A percentile compares a stretch with the other conserved stretches of the same genome.
Conservation (phyloP, 2,329 filamentous ascomycete genomes). For the Pestalotiopsis sp. region DNA sequence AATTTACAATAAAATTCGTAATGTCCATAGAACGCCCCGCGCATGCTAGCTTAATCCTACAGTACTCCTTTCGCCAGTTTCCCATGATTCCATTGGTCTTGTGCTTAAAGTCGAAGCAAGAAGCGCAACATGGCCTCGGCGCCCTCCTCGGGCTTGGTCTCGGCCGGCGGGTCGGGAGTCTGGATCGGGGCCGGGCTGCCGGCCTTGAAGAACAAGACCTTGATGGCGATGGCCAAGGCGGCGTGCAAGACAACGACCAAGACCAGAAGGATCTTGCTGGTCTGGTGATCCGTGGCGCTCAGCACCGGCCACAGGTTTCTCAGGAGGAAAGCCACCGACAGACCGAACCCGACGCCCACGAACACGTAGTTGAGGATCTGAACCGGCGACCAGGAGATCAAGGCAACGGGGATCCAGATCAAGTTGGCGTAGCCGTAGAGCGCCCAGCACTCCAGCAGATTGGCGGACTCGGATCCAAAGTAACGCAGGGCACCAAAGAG, state of each 20-base stretch:
- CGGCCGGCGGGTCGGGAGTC: conserved; percentile 1
- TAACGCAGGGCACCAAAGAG: conserved; percentile 90
- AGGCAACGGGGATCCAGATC: conserved; percentile 93
- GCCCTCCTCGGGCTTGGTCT: conserved; percentile 19
- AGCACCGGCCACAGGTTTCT: conserved; percentile 90
- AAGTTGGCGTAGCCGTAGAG: conserved; percentile 96
- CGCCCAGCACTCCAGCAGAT: conserved; percentile 92
- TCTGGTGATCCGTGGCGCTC: conserved; percentile 88
- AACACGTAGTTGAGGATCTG: conserved; percentile 91
- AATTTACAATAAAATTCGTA: conserved; percentile 9
- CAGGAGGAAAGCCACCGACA: conserved; percentile 82
- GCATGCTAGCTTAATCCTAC: conserved; percentile 8
- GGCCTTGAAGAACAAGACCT: conserved; percentile 93
- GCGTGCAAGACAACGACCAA: conserved; percentile 84
- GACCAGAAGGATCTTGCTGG: conserved; percentile 83
- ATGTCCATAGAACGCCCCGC: not conserved
- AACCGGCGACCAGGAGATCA: conserved; percentile 88
- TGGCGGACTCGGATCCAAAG: conserved; percentile 92
- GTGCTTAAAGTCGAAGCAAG: conserved; percentile 1
- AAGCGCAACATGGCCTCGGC: conserved; percentile 13
- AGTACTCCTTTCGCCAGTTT: not conserved
- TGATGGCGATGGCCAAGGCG: conserved; percentile 90
- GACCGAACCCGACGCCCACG: conserved; percentile 80
- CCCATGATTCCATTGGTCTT: not conserved
- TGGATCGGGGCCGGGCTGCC: conserved; percentile 57